Conservation (phyloP, 2,329 filamentous ascomycete genomes). For the Akanthomyces uredinophilus region DNA sequence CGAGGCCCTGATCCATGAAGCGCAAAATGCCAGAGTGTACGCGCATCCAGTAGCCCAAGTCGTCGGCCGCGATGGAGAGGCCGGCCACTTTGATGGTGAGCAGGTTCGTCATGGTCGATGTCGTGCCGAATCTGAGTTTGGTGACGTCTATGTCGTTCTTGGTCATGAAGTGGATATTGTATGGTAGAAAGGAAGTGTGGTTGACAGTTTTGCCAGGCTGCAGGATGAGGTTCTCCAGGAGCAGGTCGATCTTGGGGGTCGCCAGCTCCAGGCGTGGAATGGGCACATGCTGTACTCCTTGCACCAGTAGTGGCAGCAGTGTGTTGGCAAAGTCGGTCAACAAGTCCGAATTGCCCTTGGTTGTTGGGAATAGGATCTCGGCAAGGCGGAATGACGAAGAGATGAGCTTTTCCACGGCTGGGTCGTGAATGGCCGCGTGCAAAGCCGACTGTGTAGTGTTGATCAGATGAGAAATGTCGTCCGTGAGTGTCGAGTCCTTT, state of each 20-base stretch:
- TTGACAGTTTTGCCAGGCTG: conserved; percentile 84
- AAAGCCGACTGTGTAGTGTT: conserved; percentile 64
- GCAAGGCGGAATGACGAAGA: conserved; percentile 63
- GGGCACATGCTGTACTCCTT: conserved; percentile 78
- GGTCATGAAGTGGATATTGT: conserved; percentile 73
- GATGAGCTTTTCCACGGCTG: conserved; percentile 64
- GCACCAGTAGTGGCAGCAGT: conserved; percentile 72
- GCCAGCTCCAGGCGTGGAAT: conserved; percentile 88
- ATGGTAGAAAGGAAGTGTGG: conserved; percentile 82
- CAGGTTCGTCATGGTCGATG: conserved; percentile 60
- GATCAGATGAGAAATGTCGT: conserved; percentile 69
- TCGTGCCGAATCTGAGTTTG: conserved; percentile 62
- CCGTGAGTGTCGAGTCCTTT: conserved; percentile 60
- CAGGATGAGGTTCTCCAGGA: conserved; percentile 85
- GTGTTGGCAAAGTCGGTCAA: conserved; percentile 47
- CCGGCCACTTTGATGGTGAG: conserved; percentile 77
- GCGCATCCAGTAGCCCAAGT: conserved; percentile 85
- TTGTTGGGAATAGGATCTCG: conserved; percentile 61
- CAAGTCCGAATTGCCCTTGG: conserved; percentile 31
- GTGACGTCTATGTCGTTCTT: conserved; percentile 82
- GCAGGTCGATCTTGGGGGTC: conserved; percentile 74
- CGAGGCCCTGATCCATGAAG: conserved; percentile 77
- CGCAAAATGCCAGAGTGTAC: conserved; percentile 70
- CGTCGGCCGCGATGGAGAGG: conserved; percentile 75
- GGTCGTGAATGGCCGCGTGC: conserved; percentile 63